Conservation (phyloP, 768 basidiomycete species). For the Suillus hirtellus region DNA sequence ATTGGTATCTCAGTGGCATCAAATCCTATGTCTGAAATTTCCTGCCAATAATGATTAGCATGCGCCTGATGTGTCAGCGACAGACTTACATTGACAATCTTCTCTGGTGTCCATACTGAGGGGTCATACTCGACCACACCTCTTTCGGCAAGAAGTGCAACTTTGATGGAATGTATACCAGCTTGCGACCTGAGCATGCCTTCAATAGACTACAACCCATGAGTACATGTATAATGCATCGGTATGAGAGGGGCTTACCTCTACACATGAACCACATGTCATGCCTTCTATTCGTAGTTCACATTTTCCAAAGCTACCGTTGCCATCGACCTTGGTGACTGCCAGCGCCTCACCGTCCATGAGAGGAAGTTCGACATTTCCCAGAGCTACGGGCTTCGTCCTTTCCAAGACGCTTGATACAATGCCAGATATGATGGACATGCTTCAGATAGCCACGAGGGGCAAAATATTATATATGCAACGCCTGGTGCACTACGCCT, state of each 20-base stretch:
- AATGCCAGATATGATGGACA: constrained; percentile 9
- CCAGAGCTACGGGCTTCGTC: constrained; percentile 11
- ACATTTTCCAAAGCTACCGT: constrained; percentile 49
- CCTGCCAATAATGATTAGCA: constrained; percentile 44
- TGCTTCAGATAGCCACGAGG: background rate
- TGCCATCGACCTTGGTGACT: constrained; percentile 24
- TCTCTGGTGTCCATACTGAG: constrained; percentile 73
- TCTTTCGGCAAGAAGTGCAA: constrained; percentile 96
- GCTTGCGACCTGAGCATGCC: constrained; percentile 75
- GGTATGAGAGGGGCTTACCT: constrained; percentile 49
- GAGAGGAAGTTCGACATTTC: constrained; percentile 20
- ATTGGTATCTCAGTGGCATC: constrained; percentile 79
- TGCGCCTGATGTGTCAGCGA: background rate
- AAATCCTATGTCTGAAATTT: constrained; percentile 92
- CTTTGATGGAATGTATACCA: constrained; percentile 91
- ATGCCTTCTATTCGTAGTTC: constrained; percentile 86
- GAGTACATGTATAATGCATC: background rate
- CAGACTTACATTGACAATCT: constrained; percentile 62
- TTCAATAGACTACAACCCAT: constrained; percentile 67
- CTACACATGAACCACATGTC: constrained; percentile 89
- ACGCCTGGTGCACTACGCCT: background rate
- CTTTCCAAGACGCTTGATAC: constrained; percentile 10
- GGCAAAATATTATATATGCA: background rate
- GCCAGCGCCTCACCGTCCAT: constrained; percentile 24
- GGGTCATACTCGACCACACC: constrained; percentile 91